Percentiles rank a stretch among this genome's conserved stretches.
These are phyloP conservation scores for Fraxinus pennsylvanica DNA, from an alignment of 257 asterid genomes.

Conservation along the genomic window DNA sequence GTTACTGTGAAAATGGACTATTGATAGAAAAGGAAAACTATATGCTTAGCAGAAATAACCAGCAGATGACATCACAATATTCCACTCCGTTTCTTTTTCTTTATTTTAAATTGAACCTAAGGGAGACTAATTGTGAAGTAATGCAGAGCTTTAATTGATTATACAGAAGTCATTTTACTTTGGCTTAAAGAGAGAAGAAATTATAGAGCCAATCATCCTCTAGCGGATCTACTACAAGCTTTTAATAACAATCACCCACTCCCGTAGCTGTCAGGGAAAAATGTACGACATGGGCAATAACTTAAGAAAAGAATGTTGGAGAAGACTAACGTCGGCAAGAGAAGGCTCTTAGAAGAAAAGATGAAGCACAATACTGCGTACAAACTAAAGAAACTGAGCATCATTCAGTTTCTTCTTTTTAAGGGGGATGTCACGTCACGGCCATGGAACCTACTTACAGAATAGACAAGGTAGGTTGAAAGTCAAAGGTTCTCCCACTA, in stretches of 20 bases:
- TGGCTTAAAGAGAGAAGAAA: not conserved
- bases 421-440: not conserved
- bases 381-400: not conserved
- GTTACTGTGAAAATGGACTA: not conserved
- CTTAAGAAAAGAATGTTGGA: not conserved
- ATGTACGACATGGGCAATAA: not conserved
- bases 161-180: not conserved
- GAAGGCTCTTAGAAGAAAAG: conserved; percentile 2
- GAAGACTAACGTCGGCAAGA: not conserved
- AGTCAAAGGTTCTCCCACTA: not conserved
- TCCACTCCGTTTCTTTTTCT: not conserved
- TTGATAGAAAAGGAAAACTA: not conserved
- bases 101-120: not conserved
- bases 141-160: conserved; percentile 4
- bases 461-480: conserved; percentile 11
- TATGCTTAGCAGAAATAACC: conserved; percentile 7
- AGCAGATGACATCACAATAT: conserved; percentile 13
- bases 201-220: conserved; percentile 7
- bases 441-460: conserved; percentile 15
- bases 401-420: not conserved
- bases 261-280: not conserved
- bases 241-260: not conserved
- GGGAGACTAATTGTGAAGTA: conserved; percentile 1
- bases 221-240: not conserved
- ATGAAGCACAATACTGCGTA: not conserved